phyloP scores from a whole-genome alignment of 176 grass and related monocot genomes.

The Zea luxurians region DNA sequence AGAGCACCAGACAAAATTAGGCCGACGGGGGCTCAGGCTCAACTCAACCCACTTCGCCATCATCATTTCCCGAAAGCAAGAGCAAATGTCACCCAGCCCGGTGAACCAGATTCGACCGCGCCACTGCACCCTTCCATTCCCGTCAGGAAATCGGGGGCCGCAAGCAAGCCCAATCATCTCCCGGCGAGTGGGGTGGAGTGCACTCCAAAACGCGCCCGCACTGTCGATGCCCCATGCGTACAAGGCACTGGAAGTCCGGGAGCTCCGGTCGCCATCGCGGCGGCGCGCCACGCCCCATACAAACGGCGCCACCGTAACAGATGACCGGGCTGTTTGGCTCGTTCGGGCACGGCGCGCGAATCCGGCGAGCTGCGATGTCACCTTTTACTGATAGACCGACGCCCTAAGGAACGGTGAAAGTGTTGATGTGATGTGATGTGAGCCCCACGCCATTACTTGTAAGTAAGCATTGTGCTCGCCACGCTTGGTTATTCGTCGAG shows the following conservation, averaged over 20 bases:
- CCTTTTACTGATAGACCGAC: constrained; percentile 17
- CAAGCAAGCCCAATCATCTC: constrained; percentile 12
- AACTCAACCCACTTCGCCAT: not conserved
- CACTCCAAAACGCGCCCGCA: constrained; percentile 36
- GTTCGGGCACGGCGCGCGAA: not conserved
- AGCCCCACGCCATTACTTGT: constrained; percentile 40
- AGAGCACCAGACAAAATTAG: not conserved
- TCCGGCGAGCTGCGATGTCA: not conserved
- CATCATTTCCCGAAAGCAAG: not conserved
- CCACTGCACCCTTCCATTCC: not conserved
- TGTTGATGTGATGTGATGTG: not conserved
- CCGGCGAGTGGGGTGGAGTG: constrained; percentile 22
- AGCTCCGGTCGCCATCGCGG: constrained; percentile 38
- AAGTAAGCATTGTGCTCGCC: constrained; percentile 32
- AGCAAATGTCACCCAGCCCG: not conserved
- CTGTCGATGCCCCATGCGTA: constrained; percentile 43
- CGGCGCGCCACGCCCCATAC: not conserved
- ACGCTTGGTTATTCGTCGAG: not conserved
- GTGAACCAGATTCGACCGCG: not conserved
- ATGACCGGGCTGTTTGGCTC: not conserved
- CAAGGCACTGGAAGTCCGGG: constrained; percentile 40
- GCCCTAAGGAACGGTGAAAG: constrained; percentile 25
- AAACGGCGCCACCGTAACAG: not conserved
- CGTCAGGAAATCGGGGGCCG: not conserved
- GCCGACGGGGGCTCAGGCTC: not conserved